phyloP scores from a whole-genome alignment of 345 rosid genomes.

The Camelina hispida region DNA sequence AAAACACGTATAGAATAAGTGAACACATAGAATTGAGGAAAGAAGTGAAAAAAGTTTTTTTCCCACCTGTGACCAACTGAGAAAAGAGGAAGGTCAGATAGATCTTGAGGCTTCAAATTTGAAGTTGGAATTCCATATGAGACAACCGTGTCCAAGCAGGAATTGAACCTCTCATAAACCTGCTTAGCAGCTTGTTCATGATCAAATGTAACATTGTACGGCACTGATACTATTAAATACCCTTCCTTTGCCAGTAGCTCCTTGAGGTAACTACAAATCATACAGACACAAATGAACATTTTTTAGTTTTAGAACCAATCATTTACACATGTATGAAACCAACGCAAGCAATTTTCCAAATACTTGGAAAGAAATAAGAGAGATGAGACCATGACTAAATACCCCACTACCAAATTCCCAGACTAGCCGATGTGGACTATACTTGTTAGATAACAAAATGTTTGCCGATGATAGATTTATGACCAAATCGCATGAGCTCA shows the following conservation, averaged over 20 bases:
- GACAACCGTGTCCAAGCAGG: slow-evolving; percentile 64
- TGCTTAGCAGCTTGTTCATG: slow-evolving; percentile 77
- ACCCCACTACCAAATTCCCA: too few species aligned
- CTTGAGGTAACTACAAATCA: slow-evolving; percentile 64
- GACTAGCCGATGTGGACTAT: too few species aligned
- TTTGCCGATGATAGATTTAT: too few species aligned
- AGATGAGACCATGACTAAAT: too few species aligned
- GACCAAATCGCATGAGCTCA: too few species aligned
- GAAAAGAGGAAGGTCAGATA: slow-evolving; percentile 69
- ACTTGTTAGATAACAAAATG: too few species aligned
- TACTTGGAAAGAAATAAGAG: too few species aligned
- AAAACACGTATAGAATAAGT: background rate
- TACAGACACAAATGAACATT: background rate
- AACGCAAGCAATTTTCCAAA: background rate
- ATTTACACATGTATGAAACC: background rate
- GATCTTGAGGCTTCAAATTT: slow-evolving; percentile 57
- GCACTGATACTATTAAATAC: slow-evolving; percentile 75
- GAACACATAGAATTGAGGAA: background rate
- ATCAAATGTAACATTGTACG: slow-evolving; percentile 90
- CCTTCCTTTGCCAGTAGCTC: slow-evolving; percentile 92
- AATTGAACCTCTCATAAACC: slow-evolving; percentile 74
- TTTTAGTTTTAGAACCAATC: too few species aligned
- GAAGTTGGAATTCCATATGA: slow-evolving; percentile 65
- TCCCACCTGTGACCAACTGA: slow-evolving; percentile 88
- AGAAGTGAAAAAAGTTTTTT: slow-evolving; percentile 1